Evolutionary conservation across 164 flowering plant genomes (phyloP).

Genomic region (Chimonanthus salicifolius): DNA sequence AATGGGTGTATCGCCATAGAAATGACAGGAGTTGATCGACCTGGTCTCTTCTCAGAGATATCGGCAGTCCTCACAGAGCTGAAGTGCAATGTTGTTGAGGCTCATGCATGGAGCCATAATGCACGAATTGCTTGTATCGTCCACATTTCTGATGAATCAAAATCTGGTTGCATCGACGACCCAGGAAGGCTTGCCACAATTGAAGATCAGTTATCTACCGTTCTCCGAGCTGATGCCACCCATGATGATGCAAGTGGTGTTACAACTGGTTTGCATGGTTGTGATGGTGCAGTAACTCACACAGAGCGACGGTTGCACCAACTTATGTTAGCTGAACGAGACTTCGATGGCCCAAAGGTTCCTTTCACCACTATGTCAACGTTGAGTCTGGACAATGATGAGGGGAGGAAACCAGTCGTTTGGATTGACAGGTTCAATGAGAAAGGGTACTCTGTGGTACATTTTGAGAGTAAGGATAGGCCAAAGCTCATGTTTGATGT

Average conservation of each 20-base stretch:
- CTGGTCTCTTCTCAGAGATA: slow-evolving; percentile 78
- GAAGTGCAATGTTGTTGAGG: slow-evolving; percentile 58
- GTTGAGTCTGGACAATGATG: slow-evolving; percentile 10
- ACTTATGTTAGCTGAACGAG: slow-evolving; percentile 54
- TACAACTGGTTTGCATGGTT: slow-evolving; percentile 20
- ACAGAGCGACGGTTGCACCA: slow-evolving; percentile 70
- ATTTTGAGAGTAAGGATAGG: slow-evolving; percentile 45
- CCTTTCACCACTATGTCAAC: slow-evolving; percentile 3
- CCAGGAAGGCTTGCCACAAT: slow-evolving; percentile 47
- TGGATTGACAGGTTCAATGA: slow-evolving; percentile 47
- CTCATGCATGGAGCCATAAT: slow-evolving; percentile 86
- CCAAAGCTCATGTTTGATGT: slow-evolving; percentile 64
- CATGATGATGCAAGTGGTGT: slow-evolving; percentile 25
- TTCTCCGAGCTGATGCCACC: slow-evolving; percentile 32
- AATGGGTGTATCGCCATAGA: slow-evolving; percentile 59
- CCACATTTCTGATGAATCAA: slow-evolving; percentile 43
- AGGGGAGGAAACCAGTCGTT: slow-evolving; percentile 23
- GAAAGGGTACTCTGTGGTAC: slow-evolving; percentile 60
- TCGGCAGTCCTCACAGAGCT: slow-evolving; percentile 64
- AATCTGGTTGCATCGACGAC: slow-evolving; percentile 38
- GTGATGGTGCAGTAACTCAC: slow-evolving; percentile 24
- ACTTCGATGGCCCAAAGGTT: slow-evolving; percentile 34
- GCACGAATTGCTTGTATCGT: slow-evolving; percentile 55
- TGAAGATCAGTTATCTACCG: slow-evolving; percentile 49
- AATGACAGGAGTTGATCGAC: slow-evolving; percentile 54